Percentiles rank a stretch among this genome's conserved stretches.
phyloP scores from a whole-genome alignment of 768 basidiomycete species.

The Termitomyces titanicus region DNA sequence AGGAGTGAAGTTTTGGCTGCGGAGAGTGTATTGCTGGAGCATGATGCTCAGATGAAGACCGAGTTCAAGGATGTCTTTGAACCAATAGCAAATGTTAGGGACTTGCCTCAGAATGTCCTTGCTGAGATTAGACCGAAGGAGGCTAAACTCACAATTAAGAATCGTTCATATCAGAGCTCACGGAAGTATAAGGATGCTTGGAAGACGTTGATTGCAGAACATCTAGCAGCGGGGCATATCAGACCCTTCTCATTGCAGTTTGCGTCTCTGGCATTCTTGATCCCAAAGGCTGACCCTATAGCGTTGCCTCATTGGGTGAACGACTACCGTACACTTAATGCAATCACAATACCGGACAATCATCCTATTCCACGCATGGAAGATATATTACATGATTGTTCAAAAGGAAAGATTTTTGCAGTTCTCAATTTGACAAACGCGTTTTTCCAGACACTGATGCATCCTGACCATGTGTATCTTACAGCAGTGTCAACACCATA shows the following conservation, averaged over 20 bases:
- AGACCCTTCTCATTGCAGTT: conserved; percentile 23
- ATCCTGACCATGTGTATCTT: conserved; percentile 23
- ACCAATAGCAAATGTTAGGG: background rate
- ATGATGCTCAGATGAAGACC: background rate
- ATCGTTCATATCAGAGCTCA: conserved; percentile 26
- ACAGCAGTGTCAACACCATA: conserved; percentile 34
- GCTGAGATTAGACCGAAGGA: conserved; percentile 28
- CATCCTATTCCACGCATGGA: conserved; percentile 26
- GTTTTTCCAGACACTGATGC: conserved; percentile 31
- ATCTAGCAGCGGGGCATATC: conserved; percentile 28
- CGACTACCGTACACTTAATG: conserved; percentile 29
- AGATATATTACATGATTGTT: conserved; percentile 31
- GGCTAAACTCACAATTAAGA: conserved; percentile 18
- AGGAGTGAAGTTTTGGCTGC: background rate
- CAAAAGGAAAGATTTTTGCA: conserved; percentile 26
- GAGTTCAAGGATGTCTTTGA: background rate
- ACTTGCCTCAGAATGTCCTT: conserved; percentile 5
- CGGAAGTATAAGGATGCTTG: conserved; percentile 30
- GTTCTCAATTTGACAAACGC: conserved; percentile 36
- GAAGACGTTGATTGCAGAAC: conserved; percentile 27
- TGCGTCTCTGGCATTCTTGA: conserved; percentile 34
- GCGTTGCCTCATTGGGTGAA: conserved; percentile 32
- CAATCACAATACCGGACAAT: conserved; percentile 23
- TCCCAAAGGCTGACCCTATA: conserved; percentile 27
- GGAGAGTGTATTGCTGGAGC: background rate